Evolutionary conservation across 1,284 basidiomycete genomes (phyloP).

Genomic region (Testicularia cyperi): DNA sequence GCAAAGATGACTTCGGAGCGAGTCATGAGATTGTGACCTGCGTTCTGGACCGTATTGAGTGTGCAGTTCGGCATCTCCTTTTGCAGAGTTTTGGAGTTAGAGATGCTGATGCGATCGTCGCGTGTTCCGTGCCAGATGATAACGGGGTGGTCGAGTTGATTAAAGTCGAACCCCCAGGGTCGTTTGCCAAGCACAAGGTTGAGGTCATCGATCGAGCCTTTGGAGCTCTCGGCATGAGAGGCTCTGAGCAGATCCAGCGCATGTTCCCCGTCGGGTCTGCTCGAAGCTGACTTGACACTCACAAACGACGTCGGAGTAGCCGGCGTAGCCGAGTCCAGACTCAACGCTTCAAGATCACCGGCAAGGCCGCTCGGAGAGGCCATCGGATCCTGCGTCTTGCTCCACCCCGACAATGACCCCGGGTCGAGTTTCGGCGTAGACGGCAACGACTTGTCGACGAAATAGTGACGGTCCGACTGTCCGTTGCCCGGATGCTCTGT

Average conservation of each 20-base stretch:
- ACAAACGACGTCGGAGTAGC: too few species aligned
- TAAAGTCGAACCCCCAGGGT: slow-evolving; percentile 69
- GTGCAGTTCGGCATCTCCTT: slow-evolving; percentile 76
- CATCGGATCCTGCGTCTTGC: too few species aligned
- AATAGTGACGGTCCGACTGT: too few species aligned
- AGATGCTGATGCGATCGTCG: slow-evolving; percentile 88
- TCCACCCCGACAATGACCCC: background rate
- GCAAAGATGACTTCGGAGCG: slow-evolving; percentile 58
- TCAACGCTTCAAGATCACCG: too few species aligned
- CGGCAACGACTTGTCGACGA: background rate
- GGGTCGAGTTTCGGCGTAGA: background rate
- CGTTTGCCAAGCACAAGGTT: slow-evolving; percentile 81
- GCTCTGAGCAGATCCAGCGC: slow-evolving; percentile 80
- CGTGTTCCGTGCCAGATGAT: slow-evolving; percentile 89
- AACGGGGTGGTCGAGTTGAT: slow-evolving; percentile 74
- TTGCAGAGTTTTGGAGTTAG: slow-evolving; percentile 82
- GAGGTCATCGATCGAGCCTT: slow-evolving; percentile 85
- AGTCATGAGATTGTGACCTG: slow-evolving; percentile 90
- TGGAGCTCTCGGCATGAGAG: slow-evolving; percentile 88
- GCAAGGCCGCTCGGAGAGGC: too few species aligned
- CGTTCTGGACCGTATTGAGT: slow-evolving; percentile 79
- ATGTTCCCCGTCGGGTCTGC: too few species aligned
- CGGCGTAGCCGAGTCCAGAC: too few species aligned
- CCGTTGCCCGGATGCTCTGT: too few species aligned
- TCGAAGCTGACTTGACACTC: too few species aligned